Percentiles rank a stretch among this genome's conserved stretches.
Conservation (phyloP, 352 stramenopile species). For the Phytophthora cryptogea region DNA sequence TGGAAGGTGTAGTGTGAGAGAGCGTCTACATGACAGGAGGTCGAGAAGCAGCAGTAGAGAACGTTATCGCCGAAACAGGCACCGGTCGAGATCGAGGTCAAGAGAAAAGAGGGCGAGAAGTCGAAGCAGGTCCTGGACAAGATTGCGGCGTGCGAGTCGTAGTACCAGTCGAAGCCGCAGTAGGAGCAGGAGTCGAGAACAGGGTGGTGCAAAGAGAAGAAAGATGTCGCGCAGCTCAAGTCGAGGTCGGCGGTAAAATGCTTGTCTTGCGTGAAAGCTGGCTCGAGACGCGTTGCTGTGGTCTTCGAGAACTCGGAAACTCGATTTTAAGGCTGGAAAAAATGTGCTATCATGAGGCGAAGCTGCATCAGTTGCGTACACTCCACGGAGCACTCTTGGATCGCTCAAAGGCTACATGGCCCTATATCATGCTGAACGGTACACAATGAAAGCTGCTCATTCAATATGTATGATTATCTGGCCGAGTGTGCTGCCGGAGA, state of each 20-base stretch:
- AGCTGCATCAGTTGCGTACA: too few species aligned
- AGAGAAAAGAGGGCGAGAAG: conserved; percentile 9
- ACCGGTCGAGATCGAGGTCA: conserved; percentile 13
- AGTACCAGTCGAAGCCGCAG: conserved; percentile 26
- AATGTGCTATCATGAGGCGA: not conserved
- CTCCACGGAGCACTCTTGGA: too few species aligned
- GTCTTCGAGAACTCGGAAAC: not conserved
- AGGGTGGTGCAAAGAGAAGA: conserved; percentile 8
- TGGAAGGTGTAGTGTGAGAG: conserved; percentile 4
- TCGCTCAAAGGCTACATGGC: too few species aligned
- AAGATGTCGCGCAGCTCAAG: conserved; percentile 18
- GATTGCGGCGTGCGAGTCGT: conserved; percentile 2
- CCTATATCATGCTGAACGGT: too few species aligned
- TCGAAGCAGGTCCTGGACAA: conserved; percentile 20
- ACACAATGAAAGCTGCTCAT: too few species aligned
- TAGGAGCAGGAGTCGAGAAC: conserved; percentile 12
- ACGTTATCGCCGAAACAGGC: not conserved
- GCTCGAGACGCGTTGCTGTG: not conserved
- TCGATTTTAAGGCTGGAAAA: not conserved
- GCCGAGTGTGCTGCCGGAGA: too few species aligned
- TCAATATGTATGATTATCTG: too few species aligned
- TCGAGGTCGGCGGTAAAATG: conserved; percentile 9
- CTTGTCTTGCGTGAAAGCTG: not conserved
- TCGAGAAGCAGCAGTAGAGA: conserved; percentile 13
- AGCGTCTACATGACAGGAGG: conserved; percentile 1